Conservation (phyloP, 176 grass and related monocot genomes). For the Oryza nivara region DNA sequence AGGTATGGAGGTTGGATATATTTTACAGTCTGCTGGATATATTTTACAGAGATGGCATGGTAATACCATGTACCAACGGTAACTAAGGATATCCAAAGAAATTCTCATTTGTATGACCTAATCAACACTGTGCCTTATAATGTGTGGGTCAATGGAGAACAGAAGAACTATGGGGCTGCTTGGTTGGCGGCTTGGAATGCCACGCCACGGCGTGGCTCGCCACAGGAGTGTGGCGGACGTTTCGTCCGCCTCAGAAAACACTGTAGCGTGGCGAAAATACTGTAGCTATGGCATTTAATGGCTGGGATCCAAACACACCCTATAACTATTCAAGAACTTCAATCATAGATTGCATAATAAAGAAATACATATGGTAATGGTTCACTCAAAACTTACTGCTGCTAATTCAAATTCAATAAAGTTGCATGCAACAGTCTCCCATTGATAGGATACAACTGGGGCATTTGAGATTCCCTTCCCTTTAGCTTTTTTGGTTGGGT, state of each 20-base stretch:
- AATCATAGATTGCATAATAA: slow-evolving; percentile 16
- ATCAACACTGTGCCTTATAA: not conserved
- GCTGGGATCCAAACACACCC: no score
- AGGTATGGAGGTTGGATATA: slow-evolving; percentile 2
- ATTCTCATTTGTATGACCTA: slow-evolving; percentile 10
- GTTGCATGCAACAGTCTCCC: slow-evolving; percentile 89
- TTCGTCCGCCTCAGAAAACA: no score
- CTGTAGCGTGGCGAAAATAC: no score
- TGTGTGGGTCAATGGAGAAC: slow-evolving; percentile 3
- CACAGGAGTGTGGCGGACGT: no score
- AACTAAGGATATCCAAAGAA: slow-evolving; percentile 16
- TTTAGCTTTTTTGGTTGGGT: slow-evolving; percentile 57
- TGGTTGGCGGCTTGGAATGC: no score
- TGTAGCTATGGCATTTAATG: no score
- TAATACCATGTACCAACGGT: not conserved
- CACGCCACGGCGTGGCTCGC: no score
- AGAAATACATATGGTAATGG: slow-evolving; percentile 21
- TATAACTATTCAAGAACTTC: slow-evolving; percentile 9
- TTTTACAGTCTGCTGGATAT: slow-evolving; percentile 9
- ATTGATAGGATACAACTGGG: slow-evolving; percentile 70
- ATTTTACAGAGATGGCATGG: slow-evolving; percentile 17
- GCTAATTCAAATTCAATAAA: slow-evolving; percentile 85
- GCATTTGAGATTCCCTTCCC: slow-evolving; percentile 51
- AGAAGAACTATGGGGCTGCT: no score
- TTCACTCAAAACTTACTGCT: slow-evolving; percentile 66